Evolutionary conservation across 2,329 filamentous ascomycete genomes (phyloP).

Genomic region (Alternaria angustiovoidea): DNA sequence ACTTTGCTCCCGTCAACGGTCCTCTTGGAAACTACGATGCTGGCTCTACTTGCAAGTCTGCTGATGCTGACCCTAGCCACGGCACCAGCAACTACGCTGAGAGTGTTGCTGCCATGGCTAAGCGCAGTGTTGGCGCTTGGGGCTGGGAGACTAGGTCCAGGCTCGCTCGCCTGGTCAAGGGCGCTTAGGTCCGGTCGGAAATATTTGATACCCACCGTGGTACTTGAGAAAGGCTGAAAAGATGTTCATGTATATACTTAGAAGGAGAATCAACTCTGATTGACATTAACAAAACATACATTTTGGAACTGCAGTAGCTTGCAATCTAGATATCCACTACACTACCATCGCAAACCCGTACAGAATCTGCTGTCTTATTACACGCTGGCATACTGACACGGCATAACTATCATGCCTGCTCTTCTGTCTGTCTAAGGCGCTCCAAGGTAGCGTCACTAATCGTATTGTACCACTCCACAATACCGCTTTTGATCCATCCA

Average conservation of each 20-base stretch:
- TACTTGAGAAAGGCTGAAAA: not conserved
- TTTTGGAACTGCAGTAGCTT: not conserved
- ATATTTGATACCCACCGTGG: not conserved
- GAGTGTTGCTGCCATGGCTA: slow-evolving; percentile 44
- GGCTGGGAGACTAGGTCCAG: slow-evolving; percentile 29
- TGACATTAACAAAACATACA: not conserved
- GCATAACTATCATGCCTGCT: not conserved
- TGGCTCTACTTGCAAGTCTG: slow-evolving; percentile 45
- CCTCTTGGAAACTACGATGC: slow-evolving; percentile 43
- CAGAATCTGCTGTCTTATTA: not conserved
- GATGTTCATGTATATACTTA: slow-evolving; percentile 17
- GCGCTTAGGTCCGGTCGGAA: not conserved
- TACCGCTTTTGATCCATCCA: not conserved
- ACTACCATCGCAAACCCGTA: not conserved
- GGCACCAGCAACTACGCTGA: slow-evolving; percentile 55
- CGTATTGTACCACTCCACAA: not conserved
- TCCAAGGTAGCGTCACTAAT: not conserved
- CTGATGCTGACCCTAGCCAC: slow-evolving; percentile 53
- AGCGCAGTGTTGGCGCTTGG: slow-evolving; percentile 23
- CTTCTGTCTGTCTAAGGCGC: not conserved
- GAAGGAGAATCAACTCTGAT: not conserved
- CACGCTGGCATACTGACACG: not conserved
- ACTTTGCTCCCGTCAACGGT: slow-evolving; percentile 51
- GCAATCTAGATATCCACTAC: not conserved
- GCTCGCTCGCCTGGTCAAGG: slow-evolving; percentile 16